Evolutionary conservation across 257 asterid species (phyloP).

Genomic region (Solanum appendiculatum): DNA sequence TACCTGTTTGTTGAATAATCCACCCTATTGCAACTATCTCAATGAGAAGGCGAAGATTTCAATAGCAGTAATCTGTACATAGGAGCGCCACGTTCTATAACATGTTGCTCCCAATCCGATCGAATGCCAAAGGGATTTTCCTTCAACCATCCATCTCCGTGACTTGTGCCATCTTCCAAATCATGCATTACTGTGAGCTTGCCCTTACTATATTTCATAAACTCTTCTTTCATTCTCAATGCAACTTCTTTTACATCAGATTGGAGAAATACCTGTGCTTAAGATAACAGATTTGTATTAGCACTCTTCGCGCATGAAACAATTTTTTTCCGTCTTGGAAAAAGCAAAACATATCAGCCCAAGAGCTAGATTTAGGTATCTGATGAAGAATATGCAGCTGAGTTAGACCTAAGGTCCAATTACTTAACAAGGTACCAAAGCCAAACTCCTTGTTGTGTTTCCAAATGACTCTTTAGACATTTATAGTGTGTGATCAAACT

Average conservation of each 20-base stretch:
- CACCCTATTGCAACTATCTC: conserved; percentile 5
- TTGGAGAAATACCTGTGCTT: conserved; percentile 72
- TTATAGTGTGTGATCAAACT: too few relatives aligned
- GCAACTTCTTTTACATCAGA: conserved; percentile 82
- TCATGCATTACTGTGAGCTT: conserved; percentile 31
- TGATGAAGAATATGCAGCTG: neutral
- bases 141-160: conserved; percentile 39
- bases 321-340: neutral
- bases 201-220: conserved; percentile 52
- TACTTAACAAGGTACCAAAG: neutral
- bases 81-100: conserved; percentile 59
- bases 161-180: neutral
- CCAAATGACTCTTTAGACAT: too few relatives aligned
- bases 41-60: conserved; percentile 19
- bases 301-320: neutral
- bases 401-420: neutral
- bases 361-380: neutral
- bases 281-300: neutral
- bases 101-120: conserved; percentile 91
- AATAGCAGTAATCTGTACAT: conserved; percentile 74
- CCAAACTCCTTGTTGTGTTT: too few relatives aligned
- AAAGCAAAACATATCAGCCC: neutral
- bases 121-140: conserved; percentile 79
- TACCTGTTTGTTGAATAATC: neutral
- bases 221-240: conserved; percentile 61